Base-by-base conservation (phyloP, 441 rosid species). In the Pelargonium fulgidum region DNA sequence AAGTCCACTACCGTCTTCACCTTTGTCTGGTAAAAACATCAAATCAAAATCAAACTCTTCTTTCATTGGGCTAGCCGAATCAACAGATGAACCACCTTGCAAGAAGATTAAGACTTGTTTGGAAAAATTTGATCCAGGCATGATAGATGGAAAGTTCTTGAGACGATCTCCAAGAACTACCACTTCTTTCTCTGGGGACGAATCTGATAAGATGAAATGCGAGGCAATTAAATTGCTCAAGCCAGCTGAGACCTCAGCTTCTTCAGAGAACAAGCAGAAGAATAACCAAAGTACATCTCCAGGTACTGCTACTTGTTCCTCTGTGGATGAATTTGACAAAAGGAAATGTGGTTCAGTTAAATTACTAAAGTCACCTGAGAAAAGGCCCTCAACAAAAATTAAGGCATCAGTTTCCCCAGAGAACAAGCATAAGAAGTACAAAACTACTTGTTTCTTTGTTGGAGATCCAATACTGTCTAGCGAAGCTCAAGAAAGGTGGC, bases 401-500 rank as follows among this genome's bases (percentile, higher is more conserved):
- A 65, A 65, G 68, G 16, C 68, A n/a, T 45, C 68, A 14, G 12
- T 65, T 9, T 65, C 50, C 41, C 16, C 50, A 39, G 19, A 8
- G 19, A 33, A 36, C 22, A 64, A 64, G 17, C 47, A 29, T 2
- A 75, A 72, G 75, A 67, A 26, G 22, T 36, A 41, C 45, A 33
- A 26, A 65, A 61, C 4, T 44, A 22, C 14, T 36, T 76, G 72
- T 76, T 83, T n/a, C 72, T 82, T 93, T 69, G 69, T 86, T 70
- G 98, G 97, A 62, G 88, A 88, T 75, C 90, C 98, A 13, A 72
- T 93, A 75, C 81, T 87, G 29, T 70, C 73, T 29, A 90, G 86
- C 52, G 93, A 87, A 77, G 98, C 97, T 64, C 83, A 78, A 74
- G 82, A 83, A 77, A 86, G 83, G 76, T 93, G 97, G 96, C 73